These are phyloP conservation scores for Candida lessepsii DNA, from an alignment of 805 yeast species.

Conservation along the genomic window DNA sequence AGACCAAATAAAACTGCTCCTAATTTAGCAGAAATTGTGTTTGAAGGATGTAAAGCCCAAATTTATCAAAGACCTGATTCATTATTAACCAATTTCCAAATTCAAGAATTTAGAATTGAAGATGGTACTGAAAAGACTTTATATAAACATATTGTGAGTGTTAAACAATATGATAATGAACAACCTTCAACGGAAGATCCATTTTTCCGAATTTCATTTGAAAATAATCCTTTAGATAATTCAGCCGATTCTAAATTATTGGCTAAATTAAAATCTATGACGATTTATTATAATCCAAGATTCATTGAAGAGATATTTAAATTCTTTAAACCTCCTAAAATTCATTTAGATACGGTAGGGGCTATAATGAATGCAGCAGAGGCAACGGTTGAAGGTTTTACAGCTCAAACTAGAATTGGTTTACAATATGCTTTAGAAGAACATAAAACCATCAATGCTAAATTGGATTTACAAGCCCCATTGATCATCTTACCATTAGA, in stretches of 20 bases:
- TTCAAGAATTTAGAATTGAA: constrained; percentile 80
- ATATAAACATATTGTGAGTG: constrained; percentile 87
- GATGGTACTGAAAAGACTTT: constrained; percentile 79
- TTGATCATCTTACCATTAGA: constrained; percentile 82
- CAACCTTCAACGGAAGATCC: constrained; percentile 45
- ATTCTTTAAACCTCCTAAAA: constrained; percentile 85
- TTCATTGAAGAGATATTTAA: constrained; percentile 71
- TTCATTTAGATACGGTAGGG: constrained; percentile 82
- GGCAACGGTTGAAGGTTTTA: constrained; percentile 86
- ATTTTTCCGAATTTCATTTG: constrained; percentile 79
- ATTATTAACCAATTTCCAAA: constrained; percentile 63
- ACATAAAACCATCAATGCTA: constrained; percentile 84
- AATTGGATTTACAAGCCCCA: constrained; percentile 92
- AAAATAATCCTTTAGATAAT: constrained; percentile 80
- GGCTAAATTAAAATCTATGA: constrained; percentile 79
- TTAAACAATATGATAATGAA: constrained; percentile 53
- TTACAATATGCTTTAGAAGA: constrained; percentile 91
- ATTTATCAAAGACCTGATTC: constrained; percentile 80
- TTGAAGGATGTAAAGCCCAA: constrained; percentile 77
- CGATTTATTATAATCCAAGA: constrained; percentile 83
- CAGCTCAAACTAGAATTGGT: constrained; percentile 87
- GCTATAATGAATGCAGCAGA: constrained; percentile 94
- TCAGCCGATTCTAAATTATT: constrained; percentile 76
- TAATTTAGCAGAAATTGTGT: constrained; percentile 71
- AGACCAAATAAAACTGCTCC: constrained; percentile 37